These are phyloP conservation scores for Botryotinia convoluta DNA, from an alignment of 2,329 filamentous ascomycete species.

Conservation along the genomic window DNA sequence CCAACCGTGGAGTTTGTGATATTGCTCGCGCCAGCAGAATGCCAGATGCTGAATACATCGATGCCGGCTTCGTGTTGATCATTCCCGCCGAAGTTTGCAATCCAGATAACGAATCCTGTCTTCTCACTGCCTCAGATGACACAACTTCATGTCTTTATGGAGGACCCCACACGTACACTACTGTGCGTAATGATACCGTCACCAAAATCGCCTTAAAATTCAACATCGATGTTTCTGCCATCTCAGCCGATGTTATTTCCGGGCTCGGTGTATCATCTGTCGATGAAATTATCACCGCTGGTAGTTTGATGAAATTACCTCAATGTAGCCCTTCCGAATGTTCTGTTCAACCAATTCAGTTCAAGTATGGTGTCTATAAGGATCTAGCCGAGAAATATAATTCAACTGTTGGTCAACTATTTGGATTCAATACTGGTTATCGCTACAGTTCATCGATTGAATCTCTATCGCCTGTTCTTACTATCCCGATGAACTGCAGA, in stretches of 20 bases:
- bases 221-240: not conserved
- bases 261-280: not conserved
- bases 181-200: not conserved
- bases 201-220: not conserved
- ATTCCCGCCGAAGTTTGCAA: not conserved
- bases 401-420: not conserved
- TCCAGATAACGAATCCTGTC: not conserved
- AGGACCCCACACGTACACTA: not conserved
- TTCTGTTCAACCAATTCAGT: not conserved
- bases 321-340: slow-evolving; percentile 1
- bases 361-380: slow-evolving; percentile 2
- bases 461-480: not conserved
- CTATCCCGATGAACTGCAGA: not conserved
- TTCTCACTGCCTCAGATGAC: not conserved
- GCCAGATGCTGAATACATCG: slow-evolving; percentile 3
- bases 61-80: not conserved
- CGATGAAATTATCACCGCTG: not conserved
- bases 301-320: not conserved
- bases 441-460: not conserved
- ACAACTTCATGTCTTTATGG: not conserved
- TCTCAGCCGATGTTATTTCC: not conserved
- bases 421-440: not conserved
- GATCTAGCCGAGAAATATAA: not conserved
- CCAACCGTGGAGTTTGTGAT: slow-evolving; percentile 1
- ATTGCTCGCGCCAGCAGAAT: slow-evolving; percentile 5